phyloP scores from a whole-genome alignment of 2,329 filamentous ascomycete species.

The Clonostachys byssicola region DNA sequence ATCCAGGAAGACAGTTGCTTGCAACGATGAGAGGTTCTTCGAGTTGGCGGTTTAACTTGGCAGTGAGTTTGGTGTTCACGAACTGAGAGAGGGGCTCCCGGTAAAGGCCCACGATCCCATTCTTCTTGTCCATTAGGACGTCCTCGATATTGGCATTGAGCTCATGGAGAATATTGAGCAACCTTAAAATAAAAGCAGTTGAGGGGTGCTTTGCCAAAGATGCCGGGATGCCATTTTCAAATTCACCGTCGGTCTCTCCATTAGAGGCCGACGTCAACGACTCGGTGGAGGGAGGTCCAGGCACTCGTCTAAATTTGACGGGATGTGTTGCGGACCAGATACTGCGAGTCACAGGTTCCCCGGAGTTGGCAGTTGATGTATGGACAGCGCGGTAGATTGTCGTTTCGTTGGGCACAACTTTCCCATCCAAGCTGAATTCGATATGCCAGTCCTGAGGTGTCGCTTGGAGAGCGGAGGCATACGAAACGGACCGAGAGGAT shows the following conservation, averaged over 20 bases:
- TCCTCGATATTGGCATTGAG: slow-evolving; percentile 93
- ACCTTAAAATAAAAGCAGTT: slow-evolving; percentile 79
- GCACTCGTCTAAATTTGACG: slow-evolving; percentile 85
- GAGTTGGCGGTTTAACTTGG: slow-evolving; percentile 93
- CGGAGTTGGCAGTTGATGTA: slow-evolving; percentile 42
- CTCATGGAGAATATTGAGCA: slow-evolving; percentile 87
- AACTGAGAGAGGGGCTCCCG: slow-evolving; percentile 88
- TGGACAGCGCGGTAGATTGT: slow-evolving; percentile 96
- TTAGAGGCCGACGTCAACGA: slow-evolving; percentile 42
- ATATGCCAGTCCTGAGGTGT: slow-evolving; percentile 94
- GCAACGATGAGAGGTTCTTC: slow-evolving; percentile 97
- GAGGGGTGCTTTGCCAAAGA: slow-evolving; percentile 81
- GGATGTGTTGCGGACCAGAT: slow-evolving; percentile 90
- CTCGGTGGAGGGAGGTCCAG: slow-evolving; percentile 62
- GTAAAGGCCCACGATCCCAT: slow-evolving; percentile 65
- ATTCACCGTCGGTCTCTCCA: slow-evolving; percentile 44
- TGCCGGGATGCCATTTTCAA: slow-evolving; percentile 62
- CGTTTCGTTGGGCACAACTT: slow-evolving; percentile 82
- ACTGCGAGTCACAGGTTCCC: slow-evolving; percentile 68
- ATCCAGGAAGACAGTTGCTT: slow-evolving; percentile 90
- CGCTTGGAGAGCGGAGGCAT: slow-evolving; percentile 77
- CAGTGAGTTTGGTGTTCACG: slow-evolving; percentile 97
- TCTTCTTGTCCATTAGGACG: slow-evolving; percentile 70
- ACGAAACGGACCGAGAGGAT: slow-evolving; percentile 68
- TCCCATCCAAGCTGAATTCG: slow-evolving; percentile 84